Base-by-base conservation (phyloP, 2,329 filamentous ascomycete genomes). In the Trichoderma semiorbis region DNA sequence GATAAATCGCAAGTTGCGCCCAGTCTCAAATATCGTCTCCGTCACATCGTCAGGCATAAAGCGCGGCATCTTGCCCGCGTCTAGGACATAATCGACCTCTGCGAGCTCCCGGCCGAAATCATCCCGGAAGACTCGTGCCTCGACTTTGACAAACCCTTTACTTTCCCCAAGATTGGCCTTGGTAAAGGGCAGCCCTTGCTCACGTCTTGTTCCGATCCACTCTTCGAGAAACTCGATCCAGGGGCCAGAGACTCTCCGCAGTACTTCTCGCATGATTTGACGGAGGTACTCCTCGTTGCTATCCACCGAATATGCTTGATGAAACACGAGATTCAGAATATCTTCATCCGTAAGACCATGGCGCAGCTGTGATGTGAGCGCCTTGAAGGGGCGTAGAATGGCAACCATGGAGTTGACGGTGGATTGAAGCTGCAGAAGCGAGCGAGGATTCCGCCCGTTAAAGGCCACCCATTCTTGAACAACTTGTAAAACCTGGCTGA, bases 11-110 rank as follows among this genome's bases (percentile, higher is more conserved):
- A 97, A 81, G 78, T 92, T 95, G 76, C 88, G 89, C 5, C 93
- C 94, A 4, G 91, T 92, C 78, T 97, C 93, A 74, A 95, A 95
- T n/a, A 96, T 89, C 6, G 86, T 83, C 65, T 88, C 86, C 3
- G 89, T 90, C 74, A 95, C 87, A 71, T 96, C 93, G 6, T 84
- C 79, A 0, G 90, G 87, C 58, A 97, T 85, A 75, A 96, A 96
- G 2, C 85, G 84, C 0, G 93, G 93, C 81, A 96, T 89, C 73
- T 88, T 88, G 32, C 87, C 83, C 26, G 85, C 84, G 72, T 92
- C 89, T 36, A 95, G 85, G 7, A 88, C 81, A 75, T 89, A 93
- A 73, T 92, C 89, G 1, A 85, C 78, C 26, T 89, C 87, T 50
- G 87, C 85, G 10, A 85, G 81, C 75, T 90, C 85, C 24, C 88